Evolutionary conservation across 208 protist genomes (phyloP), one percentile per base, ranked within the genome.

Genomic region (Leishmania aethiopica): DNA sequence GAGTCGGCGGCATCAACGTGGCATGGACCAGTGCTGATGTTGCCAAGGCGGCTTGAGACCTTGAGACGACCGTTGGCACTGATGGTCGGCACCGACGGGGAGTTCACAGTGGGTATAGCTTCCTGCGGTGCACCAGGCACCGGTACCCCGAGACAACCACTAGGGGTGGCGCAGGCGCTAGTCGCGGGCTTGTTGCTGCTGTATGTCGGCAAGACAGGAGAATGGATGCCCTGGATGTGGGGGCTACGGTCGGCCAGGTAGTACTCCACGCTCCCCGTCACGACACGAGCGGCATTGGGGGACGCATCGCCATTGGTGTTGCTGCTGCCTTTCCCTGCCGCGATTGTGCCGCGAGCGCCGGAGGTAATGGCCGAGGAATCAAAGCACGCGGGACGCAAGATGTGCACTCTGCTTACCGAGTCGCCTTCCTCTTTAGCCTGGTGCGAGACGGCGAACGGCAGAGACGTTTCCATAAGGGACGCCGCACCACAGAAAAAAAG

Each of bases 341-440:
- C 35, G 45, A 22, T n/a, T 37, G 40, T 64, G 25, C 19, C 6
- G 49, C 32, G 2, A 57, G 17, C 47, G 66, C 51, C 22, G 17
- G 35, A 55, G 51, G 5, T 53, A 8, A 28, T 49, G 6, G 64
- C 6, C 8, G 67, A n/a, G 15, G 66, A 32, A 32, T 80, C 75
- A 53, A 80, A 55, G 47, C 67, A 84, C 55, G 81, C 75, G 7
- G 81, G 69, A 5, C 75, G 75, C 40, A 84, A 76, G 40, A 60
- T 11, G 32, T 59, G 75, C 55, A 69, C 74, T 49, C 49, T 67
- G 19, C 67, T 57, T 19, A 13, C 0, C 40, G 53, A 59, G 32
- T 3, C 8, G 28, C 53, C 77, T 1, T 2, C 75, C 62, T 74
- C 76, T 73, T 60, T 22, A 28, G 35, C 37, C 81, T 77, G 55